Conservation (phyloP, 192 early-diverging fungal genomes). For the Coemansia sp. region DNA sequence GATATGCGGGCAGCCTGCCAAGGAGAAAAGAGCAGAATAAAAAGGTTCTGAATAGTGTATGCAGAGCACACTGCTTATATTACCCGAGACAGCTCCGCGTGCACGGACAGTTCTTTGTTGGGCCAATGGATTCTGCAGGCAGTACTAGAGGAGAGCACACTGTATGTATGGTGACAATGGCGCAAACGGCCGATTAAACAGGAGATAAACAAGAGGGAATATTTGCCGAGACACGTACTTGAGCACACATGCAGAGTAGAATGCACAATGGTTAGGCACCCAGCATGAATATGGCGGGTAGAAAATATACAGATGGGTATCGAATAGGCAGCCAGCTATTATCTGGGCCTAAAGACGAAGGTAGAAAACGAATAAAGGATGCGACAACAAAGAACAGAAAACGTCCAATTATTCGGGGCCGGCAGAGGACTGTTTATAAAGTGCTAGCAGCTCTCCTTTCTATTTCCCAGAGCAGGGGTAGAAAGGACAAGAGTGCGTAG, state of each 20-base stretch:
- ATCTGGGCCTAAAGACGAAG: background rate
- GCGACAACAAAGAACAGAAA: background rate
- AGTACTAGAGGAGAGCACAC: background rate
- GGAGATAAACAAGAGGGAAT: background rate
- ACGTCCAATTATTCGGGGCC: background rate
- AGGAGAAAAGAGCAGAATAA: background rate
- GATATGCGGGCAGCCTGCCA: background rate
- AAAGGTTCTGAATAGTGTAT: background rate
- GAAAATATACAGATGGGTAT: background rate
- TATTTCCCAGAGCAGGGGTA: background rate
- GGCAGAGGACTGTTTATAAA: background rate
- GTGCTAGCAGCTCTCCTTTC: background rate
- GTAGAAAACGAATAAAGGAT: background rate
- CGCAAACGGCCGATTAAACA: background rate
- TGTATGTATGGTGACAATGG: constrained; percentile 3
- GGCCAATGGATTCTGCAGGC: background rate
- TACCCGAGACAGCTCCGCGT: background rate
- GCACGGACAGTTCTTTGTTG: background rate
- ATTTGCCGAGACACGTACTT: constrained; percentile 12
- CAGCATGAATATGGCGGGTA: background rate
- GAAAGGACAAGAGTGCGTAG: background rate
- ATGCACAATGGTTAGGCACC: background rate
- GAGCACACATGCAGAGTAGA: constrained; percentile 11
- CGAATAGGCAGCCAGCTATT: background rate
- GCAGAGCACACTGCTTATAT: background rate